These are phyloP conservation scores for Nematodospora anomalae DNA, from an alignment of 1,139 yeast species.

Conservation along the genomic window DNA sequence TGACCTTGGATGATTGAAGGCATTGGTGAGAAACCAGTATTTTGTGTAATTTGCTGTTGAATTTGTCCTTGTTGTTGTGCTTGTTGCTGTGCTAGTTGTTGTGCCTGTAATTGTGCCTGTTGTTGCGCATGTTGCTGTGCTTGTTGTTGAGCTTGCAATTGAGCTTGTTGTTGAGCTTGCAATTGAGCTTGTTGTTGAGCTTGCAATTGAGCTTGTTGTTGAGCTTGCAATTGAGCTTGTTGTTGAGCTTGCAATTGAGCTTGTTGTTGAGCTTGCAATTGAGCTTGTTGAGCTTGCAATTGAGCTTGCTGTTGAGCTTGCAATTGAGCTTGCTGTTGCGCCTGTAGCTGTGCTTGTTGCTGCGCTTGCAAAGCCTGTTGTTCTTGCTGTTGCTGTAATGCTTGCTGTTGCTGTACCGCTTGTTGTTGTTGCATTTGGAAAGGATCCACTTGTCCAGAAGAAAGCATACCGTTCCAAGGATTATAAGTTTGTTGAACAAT, in stretches of 20 bases:
- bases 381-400: slow-evolving; percentile 6
- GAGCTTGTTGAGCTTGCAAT: slow-evolving; percentile 13
- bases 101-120: slow-evolving; percentile 16
- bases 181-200: slow-evolving; percentile 15
- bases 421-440: slow-evolving; percentile 11
- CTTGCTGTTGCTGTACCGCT: slow-evolving; percentile 11
- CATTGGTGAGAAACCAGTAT: slow-evolving; percentile 11
- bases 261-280: slow-evolving; percentile 7
- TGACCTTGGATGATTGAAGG: slow-evolving; percentile 18
- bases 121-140: slow-evolving; percentile 14
- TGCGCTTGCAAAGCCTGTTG: slow-evolving; percentile 12
- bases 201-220: slow-evolving; percentile 10
- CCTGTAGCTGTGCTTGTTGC: slow-evolving; percentile 13
- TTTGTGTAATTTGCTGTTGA: slow-evolving; percentile 7
- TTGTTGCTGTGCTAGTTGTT: slow-evolving; percentile 14
- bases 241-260: slow-evolving; percentile 10
- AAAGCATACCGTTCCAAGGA: slow-evolving; percentile 38
- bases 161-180: slow-evolving; percentile 12
- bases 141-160: slow-evolving; percentile 10
- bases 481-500: slow-evolving; percentile 45
- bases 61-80: slow-evolving; percentile 7
- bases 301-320: slow-evolving; percentile 10
- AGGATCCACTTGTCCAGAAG: slow-evolving; percentile 18
- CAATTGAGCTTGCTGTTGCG: slow-evolving; percentile 14
- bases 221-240: slow-evolving; percentile 16